Percentiles rank a stretch among this genome's conserved stretches.
These are phyloP conservation scores for Globisporangium polare DNA, from an alignment of 352 stramenopile genomes.

Conservation along the genomic window DNA sequence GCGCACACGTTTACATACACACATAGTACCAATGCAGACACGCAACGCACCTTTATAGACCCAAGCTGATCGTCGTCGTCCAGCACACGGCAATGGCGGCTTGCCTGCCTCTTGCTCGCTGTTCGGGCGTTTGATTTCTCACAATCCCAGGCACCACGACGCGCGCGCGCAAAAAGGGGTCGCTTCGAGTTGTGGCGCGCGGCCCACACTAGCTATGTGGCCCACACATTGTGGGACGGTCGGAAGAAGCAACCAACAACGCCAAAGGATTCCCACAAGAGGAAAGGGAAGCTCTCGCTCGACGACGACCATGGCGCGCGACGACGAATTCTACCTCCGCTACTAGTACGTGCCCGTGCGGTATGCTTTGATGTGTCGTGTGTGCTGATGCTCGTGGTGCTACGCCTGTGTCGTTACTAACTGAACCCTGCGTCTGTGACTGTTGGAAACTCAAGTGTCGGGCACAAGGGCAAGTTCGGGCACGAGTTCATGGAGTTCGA, in stretches of 20 bases:
- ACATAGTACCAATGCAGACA: background rate
- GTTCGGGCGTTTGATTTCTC: no score
- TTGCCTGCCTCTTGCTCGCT: background rate
- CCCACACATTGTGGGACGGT: no score
- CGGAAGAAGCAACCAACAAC: background rate
- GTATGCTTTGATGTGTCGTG: background rate
- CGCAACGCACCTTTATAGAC: background rate
- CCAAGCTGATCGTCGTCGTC: background rate
- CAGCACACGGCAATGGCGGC: background rate
- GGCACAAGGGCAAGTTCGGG: conserved; percentile 95
- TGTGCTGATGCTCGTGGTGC: background rate
- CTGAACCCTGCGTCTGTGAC: background rate
- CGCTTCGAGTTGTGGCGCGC: background rate
- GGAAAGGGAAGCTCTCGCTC: conserved; percentile 9
- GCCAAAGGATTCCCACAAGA: conserved; percentile 9
- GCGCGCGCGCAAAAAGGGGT: background rate
- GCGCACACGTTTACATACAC: background rate
- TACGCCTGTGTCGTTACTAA: background rate
- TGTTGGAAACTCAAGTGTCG: conserved; percentile 61
- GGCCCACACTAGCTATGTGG: no score
- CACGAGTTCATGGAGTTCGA: conserved; percentile 99
- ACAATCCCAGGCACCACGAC: background rate
- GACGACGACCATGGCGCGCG: conserved; percentile 39
- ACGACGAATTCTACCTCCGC: conserved; percentile 85
- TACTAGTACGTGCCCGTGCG: conserved; percentile 69